Percentiles rank a stretch among this genome's conserved stretches.
phyloP scores from a whole-genome alignment of 257 asterid species.

The Forsythia suspensa region DNA sequence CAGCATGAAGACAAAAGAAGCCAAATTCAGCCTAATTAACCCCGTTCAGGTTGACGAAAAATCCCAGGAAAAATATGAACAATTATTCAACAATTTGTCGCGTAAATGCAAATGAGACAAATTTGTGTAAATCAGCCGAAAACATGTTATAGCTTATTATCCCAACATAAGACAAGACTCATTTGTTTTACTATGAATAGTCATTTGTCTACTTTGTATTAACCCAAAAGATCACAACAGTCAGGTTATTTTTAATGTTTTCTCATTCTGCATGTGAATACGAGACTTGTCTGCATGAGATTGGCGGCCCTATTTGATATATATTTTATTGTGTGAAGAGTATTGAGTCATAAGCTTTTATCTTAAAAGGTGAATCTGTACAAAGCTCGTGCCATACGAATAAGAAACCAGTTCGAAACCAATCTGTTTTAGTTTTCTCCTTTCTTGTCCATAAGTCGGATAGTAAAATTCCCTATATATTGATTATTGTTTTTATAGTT shows the following conservation, averaged over 20 bases:
- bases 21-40: conserved; percentile 15
- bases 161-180: conserved; percentile 15
- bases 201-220: conserved; percentile 15
- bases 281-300: not conserved
- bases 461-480: too few species aligned
- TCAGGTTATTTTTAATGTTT: not conserved
- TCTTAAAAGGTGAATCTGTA: not conserved
- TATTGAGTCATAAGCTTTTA: not conserved
- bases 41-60: conserved; percentile 29
- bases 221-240: not conserved
- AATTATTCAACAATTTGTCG: conserved; percentile 35
- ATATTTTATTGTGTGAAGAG: not conserved
- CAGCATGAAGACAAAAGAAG: not conserved
- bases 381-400: too few species aligned
- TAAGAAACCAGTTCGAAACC: too few species aligned
- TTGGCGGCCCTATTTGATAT: not conserved
- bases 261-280: not conserved
- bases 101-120: not conserved
- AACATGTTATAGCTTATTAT: conserved; percentile 1
- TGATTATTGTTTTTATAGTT: too few species aligned
- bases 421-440: too few species aligned
- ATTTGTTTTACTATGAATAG: not conserved
- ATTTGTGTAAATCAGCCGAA: conserved; percentile 20
- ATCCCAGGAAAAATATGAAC: conserved; percentile 21
- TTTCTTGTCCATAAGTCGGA: too few species aligned